Base-by-base conservation (phyloP, 306 rosid species). In the Glycine tomentella region DNA sequence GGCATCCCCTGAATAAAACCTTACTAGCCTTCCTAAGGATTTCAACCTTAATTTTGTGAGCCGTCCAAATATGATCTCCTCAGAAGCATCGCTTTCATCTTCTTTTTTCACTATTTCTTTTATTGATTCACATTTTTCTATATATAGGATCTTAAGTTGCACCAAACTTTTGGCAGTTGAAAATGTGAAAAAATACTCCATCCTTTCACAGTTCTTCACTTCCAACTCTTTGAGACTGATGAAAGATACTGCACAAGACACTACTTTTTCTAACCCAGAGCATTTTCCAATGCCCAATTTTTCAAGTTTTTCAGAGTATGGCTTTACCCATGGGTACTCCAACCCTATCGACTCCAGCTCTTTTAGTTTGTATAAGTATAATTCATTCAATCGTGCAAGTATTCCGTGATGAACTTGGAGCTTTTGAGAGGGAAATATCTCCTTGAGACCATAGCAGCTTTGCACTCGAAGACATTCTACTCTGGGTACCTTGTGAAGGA, bases 91-190 rank as follows among this genome's bases (percentile, higher is more conserved):
- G 25, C 25, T 55, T 36, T 63, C 63, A 36, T 13, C 42, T 66
- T 62, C 79, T 6, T 62, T 7, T 16, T 14, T 15, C 17, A 64
- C 48, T 36, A 80, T 38, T 25, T 72, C 57, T 63, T 52, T 14
- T 2, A 80, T 50, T 50, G 58, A 63, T 31, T 42, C 4, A 63
- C 84, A 80, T 0, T 69, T 7, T 1, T 0, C 0, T 36, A 84
- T 12, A 2, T 0, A 0, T 63, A 84, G 56, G 3, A 0, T 7
- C 59, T 66, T 34, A 16, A 84, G 77, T 3, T 11, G 48, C 25
- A 2, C 66, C 58, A 84, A 59, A 52, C 78, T 79, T 68, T 14
- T 79, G 15, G 78, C 84, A 0, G 61, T 74, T 13, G 80, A 68
- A 15, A 0, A 38, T 58, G 80, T 25, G 59, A 84, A 61, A 36